These are phyloP conservation scores for Coniochaeta sp. DNA, from an alignment of 2,329 filamentous ascomycete species.

Conservation along the genomic window DNA sequence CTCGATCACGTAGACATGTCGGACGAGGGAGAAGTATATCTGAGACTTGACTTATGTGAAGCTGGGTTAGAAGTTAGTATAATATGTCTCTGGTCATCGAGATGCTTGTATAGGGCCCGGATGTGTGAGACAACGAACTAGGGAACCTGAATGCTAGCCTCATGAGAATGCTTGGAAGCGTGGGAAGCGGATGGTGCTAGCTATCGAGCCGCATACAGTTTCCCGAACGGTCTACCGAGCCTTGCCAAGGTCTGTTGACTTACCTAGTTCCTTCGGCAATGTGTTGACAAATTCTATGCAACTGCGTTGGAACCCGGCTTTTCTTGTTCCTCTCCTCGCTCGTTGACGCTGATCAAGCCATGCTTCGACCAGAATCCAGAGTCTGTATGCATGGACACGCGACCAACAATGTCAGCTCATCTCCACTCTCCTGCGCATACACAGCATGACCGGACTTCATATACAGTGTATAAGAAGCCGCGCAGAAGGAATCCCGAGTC, in stretches of 20 bases:
- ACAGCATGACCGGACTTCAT: not conserved
- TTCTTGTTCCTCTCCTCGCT: not conserved
- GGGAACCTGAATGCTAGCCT: no score
- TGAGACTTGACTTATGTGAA: no score
- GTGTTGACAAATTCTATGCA: not conserved
- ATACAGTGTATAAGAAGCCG: not conserved
- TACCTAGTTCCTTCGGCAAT: not conserved
- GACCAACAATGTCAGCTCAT: no score
- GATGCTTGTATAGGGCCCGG: no score
- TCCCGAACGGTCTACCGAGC: not conserved
- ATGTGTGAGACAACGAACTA: no score
- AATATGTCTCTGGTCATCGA: no score
- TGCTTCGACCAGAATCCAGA: no score
- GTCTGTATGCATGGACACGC: not conserved
- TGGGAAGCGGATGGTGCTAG: not conserved
- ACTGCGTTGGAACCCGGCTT: not conserved
- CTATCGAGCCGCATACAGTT: not conserved
- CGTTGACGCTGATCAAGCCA: no score
- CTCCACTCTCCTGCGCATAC: not conserved
- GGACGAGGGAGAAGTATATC: no score
- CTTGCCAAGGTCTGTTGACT: not conserved
- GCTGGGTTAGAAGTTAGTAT: no score
- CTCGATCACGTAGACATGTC: no score
- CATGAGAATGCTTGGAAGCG: not conserved
- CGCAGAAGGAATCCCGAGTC: not conserved